Percentiles rank a stretch among this genome's conserved stretches.
Evolutionary conservation across 257 asterid genomes (phyloP).

Genomic region (Craterostigma plantagineum): DNA sequence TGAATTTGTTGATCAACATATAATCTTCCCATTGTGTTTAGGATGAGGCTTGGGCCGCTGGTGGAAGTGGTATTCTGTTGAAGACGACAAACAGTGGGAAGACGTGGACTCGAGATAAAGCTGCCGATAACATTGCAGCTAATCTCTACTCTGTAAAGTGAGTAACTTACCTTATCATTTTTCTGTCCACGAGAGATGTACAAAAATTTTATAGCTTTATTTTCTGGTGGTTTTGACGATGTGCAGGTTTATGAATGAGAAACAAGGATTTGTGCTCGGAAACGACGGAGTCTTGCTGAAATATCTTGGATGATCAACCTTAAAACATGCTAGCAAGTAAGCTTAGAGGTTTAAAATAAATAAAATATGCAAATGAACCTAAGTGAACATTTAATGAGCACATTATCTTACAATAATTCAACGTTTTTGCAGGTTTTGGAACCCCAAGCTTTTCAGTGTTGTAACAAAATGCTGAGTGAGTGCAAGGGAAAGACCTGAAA

Average conservation of each 20-base stretch:
- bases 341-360: no score
- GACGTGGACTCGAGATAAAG: constrained; percentile 84
- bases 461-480: no score
- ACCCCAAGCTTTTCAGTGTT: no score
- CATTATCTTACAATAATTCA: no score
- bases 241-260: constrained; percentile 73
- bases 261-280: constrained; percentile 85
- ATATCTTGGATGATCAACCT: constrained; percentile 49
- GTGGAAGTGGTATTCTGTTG: constrained; percentile 85
- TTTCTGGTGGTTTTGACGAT: not conserved
- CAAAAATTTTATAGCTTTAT: constrained; percentile 2
- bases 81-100: constrained; percentile 83
- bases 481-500: no score
- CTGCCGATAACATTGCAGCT: constrained; percentile 95
- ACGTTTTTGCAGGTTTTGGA: no score
- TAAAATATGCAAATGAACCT: no score
- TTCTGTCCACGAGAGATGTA: not conserved
- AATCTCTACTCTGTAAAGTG: constrained; percentile 91
- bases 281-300: constrained; percentile 90
- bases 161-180: constrained; percentile 13
- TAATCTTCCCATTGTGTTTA: constrained; percentile 13
- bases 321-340: not conserved
- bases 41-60: constrained; percentile 99
- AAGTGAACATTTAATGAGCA: no score
- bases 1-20: not conserved